phyloP scores from a whole-genome alignment of 1,139 yeast genomes.

The Saccharomyces hybrid region DNA sequence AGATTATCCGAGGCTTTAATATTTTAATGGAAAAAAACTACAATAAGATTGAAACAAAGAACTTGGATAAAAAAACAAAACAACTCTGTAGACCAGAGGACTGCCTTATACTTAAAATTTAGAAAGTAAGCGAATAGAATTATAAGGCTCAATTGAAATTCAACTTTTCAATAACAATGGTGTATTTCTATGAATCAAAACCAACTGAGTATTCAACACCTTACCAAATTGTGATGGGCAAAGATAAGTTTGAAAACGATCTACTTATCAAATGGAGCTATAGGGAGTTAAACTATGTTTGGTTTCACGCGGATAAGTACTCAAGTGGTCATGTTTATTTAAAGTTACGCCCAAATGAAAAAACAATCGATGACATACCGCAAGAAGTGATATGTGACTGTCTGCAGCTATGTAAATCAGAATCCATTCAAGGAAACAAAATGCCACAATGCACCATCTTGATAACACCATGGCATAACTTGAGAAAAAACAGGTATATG shows the following conservation, averaged over 20 bases:
- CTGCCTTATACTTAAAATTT: too few species aligned
- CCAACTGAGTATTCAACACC: slow-evolving; percentile 12
- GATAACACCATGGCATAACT: slow-evolving; percentile 70
- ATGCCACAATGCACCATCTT: slow-evolving; percentile 60
- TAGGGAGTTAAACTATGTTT: slow-evolving; percentile 49
- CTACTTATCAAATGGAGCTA: slow-evolving; percentile 62
- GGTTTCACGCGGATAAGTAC: slow-evolving; percentile 81
- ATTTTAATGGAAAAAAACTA: too few species aligned
- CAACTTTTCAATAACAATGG: slow-evolving; percentile 15
- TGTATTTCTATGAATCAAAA: slow-evolving; percentile 26
- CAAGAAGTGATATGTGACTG: slow-evolving; percentile 49
- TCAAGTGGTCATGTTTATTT: slow-evolving; percentile 80
- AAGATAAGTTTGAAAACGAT: slow-evolving; percentile 71
- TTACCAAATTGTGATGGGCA: slow-evolving; percentile 47
- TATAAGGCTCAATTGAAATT: background rate
- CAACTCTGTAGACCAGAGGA: background rate
- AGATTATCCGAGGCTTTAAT: background rate
- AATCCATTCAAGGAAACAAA: slow-evolving; percentile 74
- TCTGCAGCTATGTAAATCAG: slow-evolving; percentile 73
- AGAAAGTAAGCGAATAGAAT: background rate
- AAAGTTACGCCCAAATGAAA: slow-evolving; percentile 43
- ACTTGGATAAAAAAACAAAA: background rate
- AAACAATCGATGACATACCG: slow-evolving; percentile 42
- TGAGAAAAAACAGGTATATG: slow-evolving; percentile 67
- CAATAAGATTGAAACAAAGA: background rate